Conservation (phyloP, 306 rosid species). For the Cucurbita argyrosperma region DNA sequence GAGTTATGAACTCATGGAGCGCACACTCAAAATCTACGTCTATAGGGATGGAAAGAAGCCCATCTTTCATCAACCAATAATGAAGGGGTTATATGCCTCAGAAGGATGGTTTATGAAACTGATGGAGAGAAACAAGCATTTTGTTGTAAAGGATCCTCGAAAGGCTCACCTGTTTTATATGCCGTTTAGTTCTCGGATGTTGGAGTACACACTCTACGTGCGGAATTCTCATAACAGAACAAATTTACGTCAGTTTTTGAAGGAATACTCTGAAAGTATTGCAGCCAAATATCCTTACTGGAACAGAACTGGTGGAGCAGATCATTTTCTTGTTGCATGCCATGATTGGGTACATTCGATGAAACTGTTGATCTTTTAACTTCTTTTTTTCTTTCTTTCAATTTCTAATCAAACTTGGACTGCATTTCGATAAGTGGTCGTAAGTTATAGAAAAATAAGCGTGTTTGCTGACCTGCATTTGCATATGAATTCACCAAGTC, state of each 20-base stretch:
- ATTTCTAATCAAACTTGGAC: not conserved
- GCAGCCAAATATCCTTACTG: slow-evolving; percentile 62
- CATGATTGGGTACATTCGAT: slow-evolving; percentile 73
- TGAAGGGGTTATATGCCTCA: slow-evolving; percentile 73
- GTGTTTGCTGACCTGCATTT: not conserved
- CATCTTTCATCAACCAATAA: slow-evolving; percentile 77
- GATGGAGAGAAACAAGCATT: slow-evolving; percentile 66
- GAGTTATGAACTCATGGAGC: slow-evolving; percentile 91
- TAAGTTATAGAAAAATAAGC: not conserved
- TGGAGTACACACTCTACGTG: slow-evolving; percentile 54
- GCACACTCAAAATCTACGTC: slow-evolving; percentile 63
- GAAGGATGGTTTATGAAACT: slow-evolving; percentile 98
- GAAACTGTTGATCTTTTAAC: not conserved
- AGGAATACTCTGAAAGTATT: slow-evolving; percentile 56
- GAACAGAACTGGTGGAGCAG: slow-evolving; percentile 82
- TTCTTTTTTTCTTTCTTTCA: not conserved
- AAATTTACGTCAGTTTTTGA: slow-evolving; percentile 60
- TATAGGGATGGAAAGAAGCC: slow-evolving; percentile 81
- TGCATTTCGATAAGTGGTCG: not conserved
- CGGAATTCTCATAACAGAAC: slow-evolving; percentile 87
- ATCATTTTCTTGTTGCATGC: slow-evolving; percentile 95
- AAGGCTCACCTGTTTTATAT: slow-evolving; percentile 86
- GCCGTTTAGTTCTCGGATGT: slow-evolving; percentile 84
- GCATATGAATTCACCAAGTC: slow-evolving; percentile 1
- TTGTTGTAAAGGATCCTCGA: slow-evolving; percentile 60